Percentiles rank a stretch among this genome's conserved stretches.
Conservation (phyloP, 345 rosid species). For the Noccaea bulbosa region DNA sequence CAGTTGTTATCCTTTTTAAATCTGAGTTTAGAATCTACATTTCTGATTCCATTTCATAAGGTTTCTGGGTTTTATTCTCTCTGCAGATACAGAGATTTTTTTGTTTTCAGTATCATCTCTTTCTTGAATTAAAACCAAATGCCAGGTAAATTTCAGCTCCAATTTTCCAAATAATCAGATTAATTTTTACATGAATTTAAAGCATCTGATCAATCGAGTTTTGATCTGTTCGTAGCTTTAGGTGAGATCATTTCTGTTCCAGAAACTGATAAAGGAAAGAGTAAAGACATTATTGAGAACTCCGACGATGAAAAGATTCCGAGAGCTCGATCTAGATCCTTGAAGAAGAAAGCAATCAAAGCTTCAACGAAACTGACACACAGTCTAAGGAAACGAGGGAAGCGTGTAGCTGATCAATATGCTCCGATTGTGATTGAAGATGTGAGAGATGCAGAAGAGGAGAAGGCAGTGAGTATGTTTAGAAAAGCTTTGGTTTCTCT, state of each 20-base stretch:
- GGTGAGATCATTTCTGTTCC: slow-evolving; percentile 51
- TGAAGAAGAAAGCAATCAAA: slow-evolving; percentile 78
- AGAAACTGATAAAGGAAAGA: slow-evolving; percentile 53
- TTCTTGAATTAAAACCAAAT: slow-evolving; percentile 39
- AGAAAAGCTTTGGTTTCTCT: slow-evolving; percentile 63
- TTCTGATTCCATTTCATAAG: slow-evolving; percentile 2
- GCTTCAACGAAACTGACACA: slow-evolving; percentile 77
- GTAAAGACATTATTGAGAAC: slow-evolving; percentile 54
- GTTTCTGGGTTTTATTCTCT: slow-evolving; percentile 36
- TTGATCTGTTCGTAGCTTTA: slow-evolving; percentile 19
- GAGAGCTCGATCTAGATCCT: slow-evolving; percentile 57
- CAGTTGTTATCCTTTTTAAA: slow-evolving; percentile 17
- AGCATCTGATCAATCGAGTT: neutral
- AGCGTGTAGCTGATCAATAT: slow-evolving; percentile 56
- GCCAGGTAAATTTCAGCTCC: slow-evolving; percentile 51
- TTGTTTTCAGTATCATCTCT: neutral
- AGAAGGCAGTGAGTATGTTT: slow-evolving; percentile 66
- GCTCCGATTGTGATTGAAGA: slow-evolving; percentile 65
- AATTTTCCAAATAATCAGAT: slow-evolving; percentile 13
- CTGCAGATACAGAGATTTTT: slow-evolving; percentile 37
- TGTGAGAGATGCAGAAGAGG: slow-evolving; percentile 81
- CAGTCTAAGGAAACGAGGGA: slow-evolving; percentile 69
- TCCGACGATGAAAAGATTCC: slow-evolving; percentile 69
- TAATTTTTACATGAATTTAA: slow-evolving; percentile 1
- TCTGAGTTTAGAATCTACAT: slow-evolving; percentile 29